A percentile compares a stretch with the other conserved stretches of the same genome.
Evolutionary conservation across 352 stramenopile genomes (phyloP).

Genomic region (Phytopythium sindhum): DNA sequence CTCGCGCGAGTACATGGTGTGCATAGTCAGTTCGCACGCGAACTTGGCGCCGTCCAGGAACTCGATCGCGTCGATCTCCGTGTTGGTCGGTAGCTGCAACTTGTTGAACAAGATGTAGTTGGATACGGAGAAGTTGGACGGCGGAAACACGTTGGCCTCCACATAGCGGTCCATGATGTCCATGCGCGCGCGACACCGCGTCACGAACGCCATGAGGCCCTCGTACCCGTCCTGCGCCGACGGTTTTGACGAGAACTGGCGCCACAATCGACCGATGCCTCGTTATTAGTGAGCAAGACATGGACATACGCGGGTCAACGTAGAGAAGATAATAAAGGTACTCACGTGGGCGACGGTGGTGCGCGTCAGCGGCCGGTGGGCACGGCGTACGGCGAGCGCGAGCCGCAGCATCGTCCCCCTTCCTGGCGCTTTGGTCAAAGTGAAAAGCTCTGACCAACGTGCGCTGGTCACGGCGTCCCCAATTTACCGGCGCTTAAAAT

Average conservation of each 20-base stretch:
- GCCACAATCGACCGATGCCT: background rate
- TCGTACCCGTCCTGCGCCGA: constrained; percentile 29
- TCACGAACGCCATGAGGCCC: constrained; percentile 26
- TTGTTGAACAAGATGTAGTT: constrained; percentile 40
- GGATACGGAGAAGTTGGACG: constrained; percentile 23
- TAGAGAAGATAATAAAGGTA: background rate
- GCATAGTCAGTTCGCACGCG: constrained; percentile 21
- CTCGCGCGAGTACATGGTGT: constrained; percentile 26
- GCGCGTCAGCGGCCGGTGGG: background rate
- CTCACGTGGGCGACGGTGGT: background rate
- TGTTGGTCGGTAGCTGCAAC: constrained; percentile 23
- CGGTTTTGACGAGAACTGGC: constrained; percentile 22
- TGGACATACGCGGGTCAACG: background rate
- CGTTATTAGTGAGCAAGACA: background rate
- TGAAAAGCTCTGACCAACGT: too few species aligned
- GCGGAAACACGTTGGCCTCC: constrained; percentile 30
- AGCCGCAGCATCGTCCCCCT: constrained; percentile 8
- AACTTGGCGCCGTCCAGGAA: constrained; percentile 27
- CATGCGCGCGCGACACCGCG: constrained; percentile 18
- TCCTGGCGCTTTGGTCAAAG: background rate
- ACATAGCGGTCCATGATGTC: constrained; percentile 23
- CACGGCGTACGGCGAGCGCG: background rate
- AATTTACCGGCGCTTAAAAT: constrained; percentile 17
- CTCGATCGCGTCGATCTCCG: constrained; percentile 22
- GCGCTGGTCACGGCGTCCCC: background rate